Conservation (phyloP, 2,329 filamentous ascomycete genomes). For the Curvularia spicifera region DNA sequence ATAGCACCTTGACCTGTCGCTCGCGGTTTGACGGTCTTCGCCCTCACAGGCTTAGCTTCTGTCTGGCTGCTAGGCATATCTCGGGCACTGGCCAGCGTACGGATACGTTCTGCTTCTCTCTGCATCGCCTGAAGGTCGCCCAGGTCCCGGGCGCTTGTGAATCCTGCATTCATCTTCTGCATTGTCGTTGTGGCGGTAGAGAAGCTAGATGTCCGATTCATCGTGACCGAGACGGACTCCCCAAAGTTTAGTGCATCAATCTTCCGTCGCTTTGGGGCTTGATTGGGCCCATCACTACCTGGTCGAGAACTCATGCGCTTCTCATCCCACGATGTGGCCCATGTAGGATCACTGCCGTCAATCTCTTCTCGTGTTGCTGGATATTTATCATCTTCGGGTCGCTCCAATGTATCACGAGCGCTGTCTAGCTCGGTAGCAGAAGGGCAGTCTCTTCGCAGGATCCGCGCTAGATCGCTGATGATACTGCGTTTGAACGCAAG, state of each 20-base stretch:
- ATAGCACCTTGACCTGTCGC: constrained; percentile 60
- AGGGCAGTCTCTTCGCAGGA: constrained; percentile 70
- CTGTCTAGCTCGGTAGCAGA: constrained; percentile 48
- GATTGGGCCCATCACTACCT: constrained; percentile 13
- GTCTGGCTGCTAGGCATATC: constrained; percentile 27
- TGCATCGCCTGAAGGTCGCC: constrained; percentile 48
- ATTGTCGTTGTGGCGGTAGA: constrained; percentile 37
- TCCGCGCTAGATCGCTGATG: constrained; percentile 71
- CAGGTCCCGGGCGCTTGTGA: constrained; percentile 48
- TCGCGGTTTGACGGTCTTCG: constrained; percentile 45
- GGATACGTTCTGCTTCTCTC: constrained; percentile 44
- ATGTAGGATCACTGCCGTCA: constrained; percentile 35
- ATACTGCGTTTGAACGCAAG: constrained; percentile 65
- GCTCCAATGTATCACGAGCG: constrained; percentile 35
- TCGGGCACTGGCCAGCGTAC: constrained; percentile 32
- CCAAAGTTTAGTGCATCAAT: constrained; percentile 25
- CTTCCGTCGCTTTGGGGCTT: constrained; percentile 36
- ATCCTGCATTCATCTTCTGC: constrained; percentile 35
- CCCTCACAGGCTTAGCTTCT: constrained; percentile 24
- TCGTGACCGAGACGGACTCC: constrained; percentile 34
- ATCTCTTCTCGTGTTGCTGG: constrained; percentile 47
- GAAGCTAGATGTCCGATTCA: constrained; percentile 39
- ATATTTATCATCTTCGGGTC: constrained; percentile 45
- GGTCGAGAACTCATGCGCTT: constrained; percentile 11
- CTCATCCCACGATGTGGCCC: constrained; percentile 23